These are phyloP conservation scores for Exsudoporus floridanus DNA, from an alignment of 1,284 basidiomycete genomes.

Conservation along the genomic window DNA sequence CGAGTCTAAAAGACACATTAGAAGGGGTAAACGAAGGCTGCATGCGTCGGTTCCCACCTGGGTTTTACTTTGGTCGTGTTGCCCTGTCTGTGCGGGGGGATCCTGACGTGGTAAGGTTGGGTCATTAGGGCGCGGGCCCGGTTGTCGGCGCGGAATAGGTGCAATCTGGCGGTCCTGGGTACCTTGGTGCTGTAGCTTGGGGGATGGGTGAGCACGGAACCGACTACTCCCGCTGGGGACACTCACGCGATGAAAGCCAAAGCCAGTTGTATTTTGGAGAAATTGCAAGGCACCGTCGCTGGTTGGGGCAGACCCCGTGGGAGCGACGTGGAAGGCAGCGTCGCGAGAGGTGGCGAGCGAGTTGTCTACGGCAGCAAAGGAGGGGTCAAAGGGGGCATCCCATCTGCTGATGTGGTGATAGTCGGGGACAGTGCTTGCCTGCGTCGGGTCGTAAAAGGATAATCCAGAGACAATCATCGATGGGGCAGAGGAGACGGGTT, in stretches of 20 bases:
- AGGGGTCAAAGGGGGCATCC: slow-evolving; percentile 21
- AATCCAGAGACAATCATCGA: slow-evolving; percentile 30
- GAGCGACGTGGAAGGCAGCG: neutral
- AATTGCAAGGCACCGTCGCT: neutral
- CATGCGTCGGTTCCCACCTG: slow-evolving; percentile 9
- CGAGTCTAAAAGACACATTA: neutral
- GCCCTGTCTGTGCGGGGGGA: neutral
- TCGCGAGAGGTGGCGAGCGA: neutral
- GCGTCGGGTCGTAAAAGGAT: slow-evolving; percentile 33
- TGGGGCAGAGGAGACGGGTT: slow-evolving; percentile 1
- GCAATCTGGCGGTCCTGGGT: slow-evolving; percentile 12
- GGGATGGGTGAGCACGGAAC: neutral
- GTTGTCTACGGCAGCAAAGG: slow-evolving; percentile 5
- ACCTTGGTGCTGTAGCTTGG: slow-evolving; percentile 1
- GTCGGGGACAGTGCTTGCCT: slow-evolving; percentile 15
- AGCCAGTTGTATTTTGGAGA: neutral
- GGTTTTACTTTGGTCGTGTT: neutral
- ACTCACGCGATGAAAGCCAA: slow-evolving; percentile 4
- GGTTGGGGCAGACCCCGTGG: neutral
- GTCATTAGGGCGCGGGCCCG: neutral
- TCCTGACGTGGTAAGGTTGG: neutral
- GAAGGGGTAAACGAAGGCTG: neutral
- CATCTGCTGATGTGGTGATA: slow-evolving; percentile 19
- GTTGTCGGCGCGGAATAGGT: slow-evolving; percentile 16
- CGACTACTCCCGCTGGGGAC: neutral